A percentile compares a stretch with the other conserved stretches of the same genome.
Conservation (phyloP, 2,329 filamentous ascomycete species). For the Davidsoniella australis region DNA sequence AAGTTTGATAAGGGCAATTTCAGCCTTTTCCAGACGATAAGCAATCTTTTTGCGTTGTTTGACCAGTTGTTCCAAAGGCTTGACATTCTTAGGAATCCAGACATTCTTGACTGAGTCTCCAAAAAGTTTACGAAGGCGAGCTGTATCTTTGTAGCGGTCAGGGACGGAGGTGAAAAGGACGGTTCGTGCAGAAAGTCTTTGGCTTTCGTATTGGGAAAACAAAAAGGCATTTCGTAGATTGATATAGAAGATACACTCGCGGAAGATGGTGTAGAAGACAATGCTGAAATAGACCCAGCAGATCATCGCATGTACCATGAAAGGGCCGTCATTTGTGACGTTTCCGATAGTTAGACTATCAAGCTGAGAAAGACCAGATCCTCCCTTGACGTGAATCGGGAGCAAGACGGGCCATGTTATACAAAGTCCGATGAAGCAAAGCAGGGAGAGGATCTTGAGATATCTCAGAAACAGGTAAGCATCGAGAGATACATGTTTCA, state of each 20-base stretch:
- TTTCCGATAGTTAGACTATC: slow-evolving; percentile 29
- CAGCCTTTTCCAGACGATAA: slow-evolving; percentile 64
- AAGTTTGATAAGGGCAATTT: slow-evolving; percentile 62
- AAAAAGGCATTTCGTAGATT: slow-evolving; percentile 88
- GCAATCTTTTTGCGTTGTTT: slow-evolving; percentile 58
- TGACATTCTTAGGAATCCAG: slow-evolving; percentile 65
- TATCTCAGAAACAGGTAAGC: slow-evolving; percentile 79
- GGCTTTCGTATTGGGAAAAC: slow-evolving; percentile 67
- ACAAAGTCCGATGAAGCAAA: slow-evolving; percentile 62
- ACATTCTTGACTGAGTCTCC: slow-evolving; percentile 62
- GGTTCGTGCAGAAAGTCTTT: slow-evolving; percentile 73
- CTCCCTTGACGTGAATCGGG: slow-evolving; percentile 71
- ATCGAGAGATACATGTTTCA: slow-evolving; percentile 79
- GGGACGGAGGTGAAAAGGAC: slow-evolving; percentile 88
- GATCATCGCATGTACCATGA: slow-evolving; percentile 66
- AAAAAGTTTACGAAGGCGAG: slow-evolving; percentile 59
- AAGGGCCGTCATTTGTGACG: slow-evolving; percentile 40
- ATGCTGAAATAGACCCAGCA: slow-evolving; percentile 78
- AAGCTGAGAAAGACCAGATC: slow-evolving; percentile 46
- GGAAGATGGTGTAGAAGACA: slow-evolving; percentile 73
- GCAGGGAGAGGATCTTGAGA: slow-evolving; percentile 56
- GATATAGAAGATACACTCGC: slow-evolving; percentile 85
- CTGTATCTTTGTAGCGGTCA: slow-evolving; percentile 54
- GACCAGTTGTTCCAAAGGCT: slow-evolving; percentile 60
- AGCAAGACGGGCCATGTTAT: slow-evolving; percentile 78